Evolutionary conservation across 306 rosid species (phyloP).

Genomic region (Inga leiocalycina): DNA sequence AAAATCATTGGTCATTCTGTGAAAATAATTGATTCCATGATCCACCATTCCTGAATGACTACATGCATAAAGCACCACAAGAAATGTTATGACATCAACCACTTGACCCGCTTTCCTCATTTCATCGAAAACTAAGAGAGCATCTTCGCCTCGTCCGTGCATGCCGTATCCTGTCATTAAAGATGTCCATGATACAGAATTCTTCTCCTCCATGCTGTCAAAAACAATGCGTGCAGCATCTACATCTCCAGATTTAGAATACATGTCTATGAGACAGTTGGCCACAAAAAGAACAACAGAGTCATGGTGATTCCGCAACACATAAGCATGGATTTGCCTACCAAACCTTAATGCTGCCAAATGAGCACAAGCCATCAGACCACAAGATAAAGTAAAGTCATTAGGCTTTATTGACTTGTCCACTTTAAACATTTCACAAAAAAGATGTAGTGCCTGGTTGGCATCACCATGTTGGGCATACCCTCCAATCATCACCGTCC

Average conservation of each 20-base stretch:
- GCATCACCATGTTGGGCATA: slow-evolving; percentile 66
- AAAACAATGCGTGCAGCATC: slow-evolving; percentile 72
- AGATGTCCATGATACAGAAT: slow-evolving; percentile 88
- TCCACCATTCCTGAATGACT: slow-evolving; percentile 84
- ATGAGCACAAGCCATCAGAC: slow-evolving; percentile 84
- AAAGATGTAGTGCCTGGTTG: no score
- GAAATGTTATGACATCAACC: slow-evolving; percentile 73
- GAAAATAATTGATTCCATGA: slow-evolving; percentile 62
- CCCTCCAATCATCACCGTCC: slow-evolving; percentile 94
- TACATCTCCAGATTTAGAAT: slow-evolving; percentile 79
- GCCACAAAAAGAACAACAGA: slow-evolving; percentile 56
- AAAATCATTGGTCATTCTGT: slow-evolving; percentile 57
- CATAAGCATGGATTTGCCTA: slow-evolving; percentile 69
- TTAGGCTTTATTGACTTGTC: slow-evolving; percentile 59
- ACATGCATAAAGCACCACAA: slow-evolving; percentile 82
- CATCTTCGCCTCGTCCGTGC: slow-evolving; percentile 88
- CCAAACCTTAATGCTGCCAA: slow-evolving; percentile 42
- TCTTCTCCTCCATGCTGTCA: slow-evolving; percentile 55
- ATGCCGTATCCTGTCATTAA: slow-evolving; percentile 77
- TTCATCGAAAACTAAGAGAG: slow-evolving; percentile 60
- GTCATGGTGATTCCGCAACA: slow-evolving; percentile 53
- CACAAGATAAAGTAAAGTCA: slow-evolving; percentile 86
- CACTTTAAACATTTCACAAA: slow-evolving; percentile 56
- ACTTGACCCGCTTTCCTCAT: slow-evolving; percentile 56
- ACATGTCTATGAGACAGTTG: slow-evolving; percentile 88